Conservation (phyloP, 345 rosid genomes). For the Rhodamnia rubescens region DNA sequence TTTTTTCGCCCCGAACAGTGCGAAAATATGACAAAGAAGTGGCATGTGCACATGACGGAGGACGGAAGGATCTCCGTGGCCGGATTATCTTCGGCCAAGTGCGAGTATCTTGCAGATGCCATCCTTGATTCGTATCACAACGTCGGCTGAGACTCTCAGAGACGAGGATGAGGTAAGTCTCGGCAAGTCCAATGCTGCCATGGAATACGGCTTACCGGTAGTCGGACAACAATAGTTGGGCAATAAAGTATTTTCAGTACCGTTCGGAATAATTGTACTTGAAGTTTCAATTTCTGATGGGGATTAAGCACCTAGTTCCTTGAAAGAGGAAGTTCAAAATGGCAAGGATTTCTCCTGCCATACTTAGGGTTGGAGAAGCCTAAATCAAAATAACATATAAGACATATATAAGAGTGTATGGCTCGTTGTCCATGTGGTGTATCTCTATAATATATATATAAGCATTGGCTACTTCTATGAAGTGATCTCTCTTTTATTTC, state of each 20-base stretch:
- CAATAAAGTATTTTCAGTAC: not conserved
- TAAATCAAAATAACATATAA: slow-evolving; percentile 25
- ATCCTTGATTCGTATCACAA: slow-evolving; percentile 71
- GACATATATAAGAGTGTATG: no score
- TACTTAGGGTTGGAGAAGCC: no score
- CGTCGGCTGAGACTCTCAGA: slow-evolving; percentile 22
- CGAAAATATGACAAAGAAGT: slow-evolving; percentile 79
- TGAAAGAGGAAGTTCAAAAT: not conserved
- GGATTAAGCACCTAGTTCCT: not conserved
- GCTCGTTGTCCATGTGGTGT: no score
- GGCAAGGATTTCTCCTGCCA: no score
- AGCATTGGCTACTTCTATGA: no score
- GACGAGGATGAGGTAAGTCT: not conserved
- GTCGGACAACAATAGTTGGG: not conserved
- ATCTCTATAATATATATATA: no score
- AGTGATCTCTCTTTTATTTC: no score
- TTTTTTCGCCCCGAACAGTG: slow-evolving; percentile 15
- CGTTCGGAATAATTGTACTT: not conserved
- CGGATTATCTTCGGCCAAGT: slow-evolving; percentile 76
- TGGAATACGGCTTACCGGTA: not conserved
- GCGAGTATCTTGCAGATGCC: slow-evolving; percentile 82
- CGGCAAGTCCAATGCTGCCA: not conserved
- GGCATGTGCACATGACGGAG: slow-evolving; percentile 92
- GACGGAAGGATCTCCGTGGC: slow-evolving; percentile 90
- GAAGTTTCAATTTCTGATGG: not conserved